Evolutionary conservation across 1,139 yeast species (phyloP), one percentile per base, ranked within the genome.

Genomic region (Hemisphaericaspora xylofermentans): DNA sequence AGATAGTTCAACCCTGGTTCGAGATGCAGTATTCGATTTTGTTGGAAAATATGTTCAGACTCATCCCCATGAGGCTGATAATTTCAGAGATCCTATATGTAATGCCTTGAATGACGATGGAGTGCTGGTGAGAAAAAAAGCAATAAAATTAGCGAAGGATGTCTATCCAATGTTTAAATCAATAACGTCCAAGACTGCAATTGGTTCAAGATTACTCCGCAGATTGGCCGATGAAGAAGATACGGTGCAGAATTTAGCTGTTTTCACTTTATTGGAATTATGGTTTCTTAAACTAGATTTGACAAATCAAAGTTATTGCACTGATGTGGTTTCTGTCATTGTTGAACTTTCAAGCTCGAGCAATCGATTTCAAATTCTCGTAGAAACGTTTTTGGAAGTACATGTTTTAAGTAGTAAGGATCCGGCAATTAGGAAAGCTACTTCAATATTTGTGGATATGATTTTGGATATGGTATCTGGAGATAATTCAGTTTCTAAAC

Each of bases 11-110:
- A 79, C 95, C 0, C 73, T 82, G 41, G 93, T 88, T 0, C 71
- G 89, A 45, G 91, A 84, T 54, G 87, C 95, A 0, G 82, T 82
- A 2, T 64, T 88, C 21, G 95, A 87, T 35, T 68, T 88, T 39
- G 62, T 87, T 22, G 74, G 77, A 12, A 73, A 74, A 39, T 80
- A 77, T 46, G 56, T 84, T 36, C 50, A 58, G 2, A 50, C 65
- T 1, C 69, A 71, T 42, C 78, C 81, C 0, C 71, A 65, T 2
- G 60, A 72, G 18, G 66, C 75, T 21, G 63, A 64, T 9, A 74
- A 72, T 25, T 81, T 79, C 48, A 77, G 77, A 55, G 62, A 57
- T 19, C 68, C 77, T 9, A 63, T 85, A 8, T 68, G 81, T 36
- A 73, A 68, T 8, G 61, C 82, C 48, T 56, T 79, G 32, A 51